Evolutionary conservation across 768 basidiomycete genomes (phyloP), one percentile per base, ranked within the genome.

Genomic region (Epithele typhae): DNA sequence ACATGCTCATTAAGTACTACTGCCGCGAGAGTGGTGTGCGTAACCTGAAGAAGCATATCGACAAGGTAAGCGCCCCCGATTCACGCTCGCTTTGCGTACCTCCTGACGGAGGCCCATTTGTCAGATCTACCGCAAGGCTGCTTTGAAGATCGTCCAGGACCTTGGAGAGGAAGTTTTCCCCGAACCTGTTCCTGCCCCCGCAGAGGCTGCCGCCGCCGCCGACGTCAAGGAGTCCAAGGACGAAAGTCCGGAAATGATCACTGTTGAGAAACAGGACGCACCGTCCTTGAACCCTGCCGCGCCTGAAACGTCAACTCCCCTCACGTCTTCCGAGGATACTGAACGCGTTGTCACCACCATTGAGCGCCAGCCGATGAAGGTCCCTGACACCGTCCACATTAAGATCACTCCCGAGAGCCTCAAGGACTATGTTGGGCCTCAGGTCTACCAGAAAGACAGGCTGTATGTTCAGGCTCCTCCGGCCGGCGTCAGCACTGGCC

Each of bases 11-110:
- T 70, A 88, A 94, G 63, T 97, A 93, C 65, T 98, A 98, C 66
- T 94, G 92, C 63, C 78, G 96, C 19, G 96, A 99, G 71, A 95
- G 92, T 57, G 96, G 96, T 36, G 96, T 99, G 24, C 75, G 96
- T 40, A 92, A 93, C 61, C 61, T 99, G 63, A 98, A 98, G 82
- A 98, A 99, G 69, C 89, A 94, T 59, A 95, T 99, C 45, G 95
- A 99, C 61, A 98, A 98, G 82, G 92, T 92, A 49, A 36, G 12
- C 35, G 23, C 40, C 54, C 25, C 7, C 21, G 17, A 12, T 40
- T 23, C 17, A 33, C 27, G 18, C 5, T 25, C 15, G 8, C 15
- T 33, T 23, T 37, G 15, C 4, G 25, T 36, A 11, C 30, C 22
- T 24, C 22, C 18, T 14, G 4, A 3, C 19, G 42, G 39, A 48